Conservation (phyloP, 305 asterid species). For the Rubia balearica region DNA sequence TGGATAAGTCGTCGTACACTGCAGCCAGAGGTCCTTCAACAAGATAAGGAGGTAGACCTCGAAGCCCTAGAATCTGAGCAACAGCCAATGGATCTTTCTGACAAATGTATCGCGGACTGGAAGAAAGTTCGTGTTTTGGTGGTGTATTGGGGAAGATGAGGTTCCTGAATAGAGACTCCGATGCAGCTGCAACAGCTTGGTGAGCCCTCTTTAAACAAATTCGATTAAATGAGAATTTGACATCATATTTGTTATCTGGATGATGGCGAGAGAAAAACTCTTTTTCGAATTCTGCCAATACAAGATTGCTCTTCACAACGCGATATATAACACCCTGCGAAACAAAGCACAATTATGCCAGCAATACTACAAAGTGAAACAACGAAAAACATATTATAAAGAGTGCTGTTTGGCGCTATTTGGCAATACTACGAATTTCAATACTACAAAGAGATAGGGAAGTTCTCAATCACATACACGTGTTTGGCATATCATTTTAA, state of each 20-base stretch:
- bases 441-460: too few relatives aligned
- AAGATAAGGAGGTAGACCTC: constrained; percentile 19
- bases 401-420: too few relatives aligned
- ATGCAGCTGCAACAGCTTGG: constrained; percentile 15
- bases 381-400: too few relatives aligned
- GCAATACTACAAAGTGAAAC: too few relatives aligned
- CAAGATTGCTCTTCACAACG: constrained; percentile 19
- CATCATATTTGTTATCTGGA: constrained; percentile 12
- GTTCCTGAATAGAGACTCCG: constrained; percentile 9
- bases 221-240: constrained; percentile 22
- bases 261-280: constrained; percentile 8
- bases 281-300: constrained; percentile 18
- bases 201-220: constrained; percentile 25
- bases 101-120: background rate
- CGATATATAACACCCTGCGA: constrained; percentile 18
- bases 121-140: background rate
- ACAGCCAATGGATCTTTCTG: background rate
- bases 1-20: background rate
- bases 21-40: constrained; percentile 19
- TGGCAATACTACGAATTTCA: too few relatives aligned
- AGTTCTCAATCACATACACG: too few relatives aligned
- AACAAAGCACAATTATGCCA: background rate
- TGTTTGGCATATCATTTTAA: too few relatives aligned
- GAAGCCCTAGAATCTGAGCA: constrained; percentile 16
- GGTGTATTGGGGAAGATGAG: constrained; percentile 13